phyloP scores from a whole-genome alignment of 2,329 filamentous ascomycete genomes.

The Stagonosporopsis cucurbitacearum region DNA sequence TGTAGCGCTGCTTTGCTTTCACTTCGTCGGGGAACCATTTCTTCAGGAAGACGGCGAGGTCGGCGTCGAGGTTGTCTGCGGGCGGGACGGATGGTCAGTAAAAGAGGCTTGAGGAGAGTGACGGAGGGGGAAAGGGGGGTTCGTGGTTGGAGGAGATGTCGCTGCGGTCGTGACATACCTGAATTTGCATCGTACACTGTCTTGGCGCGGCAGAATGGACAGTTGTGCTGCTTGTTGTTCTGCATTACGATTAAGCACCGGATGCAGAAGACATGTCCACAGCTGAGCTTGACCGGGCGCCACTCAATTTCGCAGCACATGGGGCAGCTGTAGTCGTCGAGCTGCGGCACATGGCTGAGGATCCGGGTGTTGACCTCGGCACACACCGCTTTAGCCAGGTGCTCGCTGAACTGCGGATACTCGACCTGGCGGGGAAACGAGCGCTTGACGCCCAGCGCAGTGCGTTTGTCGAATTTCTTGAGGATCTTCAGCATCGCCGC shows the following conservation, averaged over 20 bases:
- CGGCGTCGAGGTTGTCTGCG: slow-evolving; percentile 71
- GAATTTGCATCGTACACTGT: slow-evolving; percentile 74
- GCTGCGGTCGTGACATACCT: slow-evolving; percentile 53
- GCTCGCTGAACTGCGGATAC: slow-evolving; percentile 64
- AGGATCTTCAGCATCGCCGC: slow-evolving; percentile 81
- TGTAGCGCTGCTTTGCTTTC: slow-evolving; percentile 64
- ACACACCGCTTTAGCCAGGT: slow-evolving; percentile 77
- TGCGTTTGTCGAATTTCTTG: slow-evolving; percentile 91
- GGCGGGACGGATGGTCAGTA: too few species aligned
- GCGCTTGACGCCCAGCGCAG: slow-evolving; percentile 71
- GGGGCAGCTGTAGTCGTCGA: slow-evolving; percentile 85
- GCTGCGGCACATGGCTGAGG: slow-evolving; percentile 74
- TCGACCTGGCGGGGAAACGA: slow-evolving; percentile 66
- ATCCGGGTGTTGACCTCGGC: slow-evolving; percentile 75
- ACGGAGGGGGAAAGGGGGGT: too few species aligned
- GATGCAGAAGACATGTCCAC: slow-evolving; percentile 82
- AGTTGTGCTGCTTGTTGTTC: slow-evolving; percentile 69
- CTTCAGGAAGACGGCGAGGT: slow-evolving; percentile 72
- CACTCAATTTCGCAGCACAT: slow-evolving; percentile 82
- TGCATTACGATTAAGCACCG: slow-evolving; percentile 83
- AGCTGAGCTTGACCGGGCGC: slow-evolving; percentile 78
- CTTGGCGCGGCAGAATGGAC: slow-evolving; percentile 76
- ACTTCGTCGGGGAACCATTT: slow-evolving; percentile 81
- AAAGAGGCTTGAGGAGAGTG: too few species aligned
- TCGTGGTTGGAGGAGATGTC: too few species aligned